Evolutionary conservation across 805 yeast species (phyloP).

Genomic region (Sugiyamaella valdiviana): DNA sequence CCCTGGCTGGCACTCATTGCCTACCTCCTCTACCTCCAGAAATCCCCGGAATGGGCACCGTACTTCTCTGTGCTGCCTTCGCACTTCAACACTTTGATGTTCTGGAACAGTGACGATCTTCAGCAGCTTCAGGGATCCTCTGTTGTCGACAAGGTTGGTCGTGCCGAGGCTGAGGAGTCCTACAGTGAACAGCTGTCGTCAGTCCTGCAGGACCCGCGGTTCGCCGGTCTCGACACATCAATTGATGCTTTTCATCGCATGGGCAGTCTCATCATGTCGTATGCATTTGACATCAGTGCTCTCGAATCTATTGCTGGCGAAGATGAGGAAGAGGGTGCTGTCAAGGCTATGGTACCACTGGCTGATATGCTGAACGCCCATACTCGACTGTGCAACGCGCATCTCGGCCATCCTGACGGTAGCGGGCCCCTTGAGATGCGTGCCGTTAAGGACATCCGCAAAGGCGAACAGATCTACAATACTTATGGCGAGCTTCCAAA

Average conservation of each 20-base stretch:
- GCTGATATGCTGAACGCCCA: constrained; percentile 91
- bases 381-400: constrained; percentile 69
- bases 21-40: constrained; percentile 56
- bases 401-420: constrained; percentile 42
- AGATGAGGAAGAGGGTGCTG: constrained; percentile 34
- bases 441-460: constrained; percentile 51
- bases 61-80: constrained; percentile 70
- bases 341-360: constrained; percentile 85
- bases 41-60: constrained; percentile 55
- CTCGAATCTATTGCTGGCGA: constrained; percentile 17
- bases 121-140: constrained; percentile 58
- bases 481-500: constrained; percentile 89
- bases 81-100: constrained; percentile 62
- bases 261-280: constrained; percentile 80
- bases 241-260: constrained; percentile 59
- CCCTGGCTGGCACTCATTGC: constrained; percentile 80
- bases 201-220: constrained; percentile 26
- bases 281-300: constrained; percentile 75
- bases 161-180: constrained; percentile 55
- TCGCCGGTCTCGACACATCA: constrained; percentile 31
- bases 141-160: constrained; percentile 65
- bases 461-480: constrained; percentile 75
- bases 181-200: constrained; percentile 44
- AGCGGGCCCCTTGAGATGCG: constrained; percentile 57
- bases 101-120: constrained; percentile 66